Percentiles rank a stretch among this genome's conserved stretches.
Evolutionary conservation across 2,329 filamentous ascomycete species (phyloP).

Genomic region (Clonostachys rhizophaga): DNA sequence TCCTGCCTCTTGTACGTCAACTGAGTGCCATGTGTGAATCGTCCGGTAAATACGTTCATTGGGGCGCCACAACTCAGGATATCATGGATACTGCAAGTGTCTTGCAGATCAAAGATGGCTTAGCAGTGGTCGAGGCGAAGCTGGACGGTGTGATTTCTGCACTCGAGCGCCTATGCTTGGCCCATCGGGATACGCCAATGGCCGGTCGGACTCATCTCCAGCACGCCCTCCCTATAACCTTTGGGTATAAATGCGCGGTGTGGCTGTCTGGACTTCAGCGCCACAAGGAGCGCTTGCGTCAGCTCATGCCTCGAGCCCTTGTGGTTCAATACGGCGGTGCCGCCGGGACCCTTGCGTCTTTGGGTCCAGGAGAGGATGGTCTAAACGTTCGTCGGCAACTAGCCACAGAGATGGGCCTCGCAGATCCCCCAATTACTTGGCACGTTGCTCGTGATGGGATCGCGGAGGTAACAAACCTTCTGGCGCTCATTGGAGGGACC

Average conservation of each 20-base stretch:
- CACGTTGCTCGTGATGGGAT: conserved; percentile 49
- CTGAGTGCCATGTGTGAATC: not conserved
- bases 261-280: conserved; percentile 45
- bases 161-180: conserved; percentile 33
- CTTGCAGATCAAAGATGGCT: conserved; percentile 45
- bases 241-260: conserved; percentile 53
- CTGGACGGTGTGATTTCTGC: conserved; percentile 34
- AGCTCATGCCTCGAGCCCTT: conserved; percentile 38
- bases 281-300: conserved; percentile 38
- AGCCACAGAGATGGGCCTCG: conserved; percentile 38
- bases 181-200: conserved; percentile 49
- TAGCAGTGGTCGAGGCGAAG: conserved; percentile 39
- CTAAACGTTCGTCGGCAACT: conserved; percentile 41
- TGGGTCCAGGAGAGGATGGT: conserved; percentile 40
- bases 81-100: conserved; percentile 52
- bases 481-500: conserved; percentile 46
- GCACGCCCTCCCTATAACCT: conserved; percentile 52
- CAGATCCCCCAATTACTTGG: conserved; percentile 50
- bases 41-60: conserved; percentile 40
- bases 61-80: conserved; percentile 55
- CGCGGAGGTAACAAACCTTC: conserved; percentile 46
- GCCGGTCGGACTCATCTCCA: conserved; percentile 53
- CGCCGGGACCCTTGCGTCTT: conserved; percentile 47
- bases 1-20: conserved; percentile 44
- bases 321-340: conserved; percentile 53